Base-by-base conservation (phyloP, 179 eudicot species). In the Patellifolia procumbens region DNA sequence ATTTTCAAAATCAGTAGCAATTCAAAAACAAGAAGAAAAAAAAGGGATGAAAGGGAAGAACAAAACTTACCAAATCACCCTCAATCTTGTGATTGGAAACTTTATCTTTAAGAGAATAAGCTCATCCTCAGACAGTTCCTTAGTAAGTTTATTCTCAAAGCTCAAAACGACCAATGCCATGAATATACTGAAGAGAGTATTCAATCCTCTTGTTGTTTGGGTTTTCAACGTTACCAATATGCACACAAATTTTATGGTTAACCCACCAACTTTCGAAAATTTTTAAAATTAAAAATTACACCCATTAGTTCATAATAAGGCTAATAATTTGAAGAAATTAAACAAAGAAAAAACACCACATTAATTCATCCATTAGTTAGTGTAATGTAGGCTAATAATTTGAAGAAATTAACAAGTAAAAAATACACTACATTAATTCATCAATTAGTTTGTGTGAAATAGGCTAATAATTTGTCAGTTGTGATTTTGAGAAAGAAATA, bases 31-130 rank as follows among this genome's bases (percentile, higher is more conserved):
- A 39, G 10, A 19, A 34, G 32, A 65, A 29, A 45, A 68, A 22
- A 71, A 37, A 28, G 71, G 52, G 69, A n/a, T n/a, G n/a, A n/a
- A n/a, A n/a, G n/a, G n/a, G n/a, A n/a, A n/a, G n/a, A n/a, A n/a
- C n/a, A n/a, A n/a, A n/a, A n/a, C n/a, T n/a, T 83, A 93, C 98
- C 79, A 95, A 87, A 84, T 95, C 99, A 80, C 99, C 99, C 92
- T 95, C 99, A 22, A 90, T 90, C 90, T 84, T 90, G 85, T 95
- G 93, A 88, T 88, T 88, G 68, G 89, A 81, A 76, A 95, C 97
- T 78, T 92, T 91, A 31, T 85, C 89, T 82, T 97, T 88, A 43
- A 95, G 43, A 72, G 72, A 39, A 88, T 90, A 75, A 95, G 95
- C 70, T 95, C 99, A 0, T 92, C 94, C 61, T 95, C 99, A 42